phyloP scores from a whole-genome alignment of 768 basidiomycete genomes.

The Dacryopinax primogenitus region DNA sequence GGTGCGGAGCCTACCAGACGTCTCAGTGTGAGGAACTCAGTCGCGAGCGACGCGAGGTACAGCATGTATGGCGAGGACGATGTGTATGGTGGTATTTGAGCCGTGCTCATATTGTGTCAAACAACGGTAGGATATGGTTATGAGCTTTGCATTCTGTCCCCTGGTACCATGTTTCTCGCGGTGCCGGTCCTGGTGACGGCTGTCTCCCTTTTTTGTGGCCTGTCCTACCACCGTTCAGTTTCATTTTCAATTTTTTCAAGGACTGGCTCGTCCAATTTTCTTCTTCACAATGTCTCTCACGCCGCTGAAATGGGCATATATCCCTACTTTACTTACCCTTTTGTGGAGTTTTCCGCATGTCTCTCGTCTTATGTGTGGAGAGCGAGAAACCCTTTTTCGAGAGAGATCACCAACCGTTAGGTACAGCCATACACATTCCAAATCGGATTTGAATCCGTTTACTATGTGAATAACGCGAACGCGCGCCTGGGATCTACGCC shows the following conservation, averaged over 20 bases:
- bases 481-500: too few relatives aligned
- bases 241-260: not conserved
- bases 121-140: not conserved
- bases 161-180: constrained; percentile 1
- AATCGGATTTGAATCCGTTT: too few relatives aligned
- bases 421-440: too few relatives aligned
- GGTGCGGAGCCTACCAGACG: not conserved
- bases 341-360: not conserved
- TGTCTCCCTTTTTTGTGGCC: not conserved
- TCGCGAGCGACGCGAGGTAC: constrained; percentile 7
- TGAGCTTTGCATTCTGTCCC: not conserved
- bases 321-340: constrained; percentile 8
- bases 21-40: not conserved
- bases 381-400: too few relatives aligned
- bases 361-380: not conserved
- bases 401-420: too few relatives aligned
- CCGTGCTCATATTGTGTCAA: not conserved
- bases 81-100: constrained; percentile 16
- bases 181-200: constrained; percentile 5
- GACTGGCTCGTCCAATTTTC: not conserved
- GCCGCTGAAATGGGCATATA: constrained; percentile 3
- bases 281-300: not conserved
- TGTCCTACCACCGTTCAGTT: not conserved
- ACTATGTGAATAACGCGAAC: too few relatives aligned
- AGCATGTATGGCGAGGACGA: constrained; percentile 13